Base-by-base conservation (phyloP, 805 yeast species). In the Cyberlindnera nakhonratchasimensis region DNA sequence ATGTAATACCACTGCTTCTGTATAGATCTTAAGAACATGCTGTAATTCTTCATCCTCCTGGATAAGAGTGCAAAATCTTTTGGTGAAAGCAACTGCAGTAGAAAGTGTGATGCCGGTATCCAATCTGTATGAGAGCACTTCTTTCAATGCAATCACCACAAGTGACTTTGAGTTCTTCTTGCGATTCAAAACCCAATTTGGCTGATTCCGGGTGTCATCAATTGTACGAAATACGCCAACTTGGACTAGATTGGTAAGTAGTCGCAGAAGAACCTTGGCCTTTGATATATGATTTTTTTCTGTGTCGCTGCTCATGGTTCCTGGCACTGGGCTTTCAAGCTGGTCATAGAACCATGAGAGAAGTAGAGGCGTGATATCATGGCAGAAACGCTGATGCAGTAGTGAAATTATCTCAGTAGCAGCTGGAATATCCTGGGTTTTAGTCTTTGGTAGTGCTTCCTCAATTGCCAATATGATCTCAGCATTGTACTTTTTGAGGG, bases 361-460 rank as follows among this genome's bases (percentile, higher is more conserved):
- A 25, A 80, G 55, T 10, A 47, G 55, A 1, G 77, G 74, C 0
- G 90, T 74, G 58, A 86, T 83, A 3, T 61, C 50, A 0, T 48
- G 39, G 2, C 66, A 55, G 56, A 89, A 88, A 42, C 96, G 67
- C 61, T 85, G 96, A 63, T 88, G 96, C 16, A 89, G 63, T 0
- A 80, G 81, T 29, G 87, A 76, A 0, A 82, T 70, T 2, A 88
- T 72, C 51, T 82, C 89, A 21, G 81, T 71, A 2, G 82, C 79
- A 0, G 91, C 80, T 13, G 53, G 47, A 2, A 85, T 59, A 56
- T 87, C 95, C 8, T 72, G 79, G 7, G 63, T 61, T 42, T 78
- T 77, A 8, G 69, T 63, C 48, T 70, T 76, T 12, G 68, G 41
- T 8, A 86, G 55, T 0, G 85, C 83, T 46, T 88, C 96, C 37